A percentile compares a stretch with the other conserved stretches of the same genome.
These are phyloP conservation scores for Pythium plurisporium DNA, from an alignment of 352 stramenopile species.

Conservation along the genomic window DNA sequence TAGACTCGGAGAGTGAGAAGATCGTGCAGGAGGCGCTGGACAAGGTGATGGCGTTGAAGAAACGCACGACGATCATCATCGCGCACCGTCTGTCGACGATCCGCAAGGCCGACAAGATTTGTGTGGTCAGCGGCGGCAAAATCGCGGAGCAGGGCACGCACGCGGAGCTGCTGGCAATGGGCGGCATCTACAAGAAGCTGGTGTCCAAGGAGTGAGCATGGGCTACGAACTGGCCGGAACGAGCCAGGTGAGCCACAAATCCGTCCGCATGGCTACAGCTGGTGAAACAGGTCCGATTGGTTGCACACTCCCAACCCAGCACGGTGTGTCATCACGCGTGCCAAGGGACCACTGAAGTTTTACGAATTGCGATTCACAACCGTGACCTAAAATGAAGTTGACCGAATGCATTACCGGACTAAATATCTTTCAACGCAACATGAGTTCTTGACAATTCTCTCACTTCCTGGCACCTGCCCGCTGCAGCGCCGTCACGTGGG, in stretches of 20 bases:
- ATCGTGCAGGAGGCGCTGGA: conserved; percentile 81
- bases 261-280: conserved; percentile 16
- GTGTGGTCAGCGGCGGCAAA: conserved; percentile 89
- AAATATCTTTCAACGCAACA: background rate
- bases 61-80: conserved; percentile 89
- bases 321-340: no score
- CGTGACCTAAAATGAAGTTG: no score
- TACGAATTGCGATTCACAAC: no score
- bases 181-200: conserved; percentile 25
- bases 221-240: no score
- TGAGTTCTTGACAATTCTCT: background rate
- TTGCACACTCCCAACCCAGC: background rate
- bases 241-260: background rate
- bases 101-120: conserved; percentile 92
- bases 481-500: conserved; percentile 56
- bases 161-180: conserved; percentile 69
- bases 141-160: conserved; percentile 93
- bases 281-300: background rate
- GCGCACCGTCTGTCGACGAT: conserved; percentile 94
- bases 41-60: conserved; percentile 46
- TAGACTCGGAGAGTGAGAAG: conserved; percentile 80
- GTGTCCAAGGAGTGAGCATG: conserved; percentile 17
- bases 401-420: background rate
- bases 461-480: conserved; percentile 21
- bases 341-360: no score